phyloP scores from a whole-genome alignment of 768 basidiomycete species.

The Hebeloma cylindrosporum region DNA sequence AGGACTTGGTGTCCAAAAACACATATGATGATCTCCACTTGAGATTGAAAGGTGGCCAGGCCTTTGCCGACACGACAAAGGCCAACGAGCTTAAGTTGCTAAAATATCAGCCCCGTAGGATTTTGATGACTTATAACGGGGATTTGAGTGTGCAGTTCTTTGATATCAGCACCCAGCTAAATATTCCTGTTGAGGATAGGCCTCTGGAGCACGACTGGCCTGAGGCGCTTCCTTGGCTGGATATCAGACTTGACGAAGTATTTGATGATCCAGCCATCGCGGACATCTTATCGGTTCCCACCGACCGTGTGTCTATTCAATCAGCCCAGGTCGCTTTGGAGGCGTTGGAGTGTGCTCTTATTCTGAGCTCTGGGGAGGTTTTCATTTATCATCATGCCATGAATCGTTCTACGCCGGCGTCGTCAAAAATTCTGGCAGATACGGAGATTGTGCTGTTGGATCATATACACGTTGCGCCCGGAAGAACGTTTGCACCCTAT shows the following conservation, averaged over 20 bases:
- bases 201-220: constrained; percentile 64
- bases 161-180: constrained; percentile 71
- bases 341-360: constrained; percentile 57
- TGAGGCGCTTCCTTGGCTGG: constrained; percentile 56
- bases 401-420: constrained; percentile 15
- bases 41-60: constrained; percentile 50
- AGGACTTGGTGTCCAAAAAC: constrained; percentile 34
- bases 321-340: constrained; percentile 52
- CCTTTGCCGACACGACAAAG: constrained; percentile 54
- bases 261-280: constrained; percentile 44
- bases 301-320: constrained; percentile 32
- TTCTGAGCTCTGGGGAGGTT: constrained; percentile 55
- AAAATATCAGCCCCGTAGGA: constrained; percentile 64
- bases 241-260: constrained; percentile 53
- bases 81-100: constrained; percentile 51
- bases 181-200: constrained; percentile 41
- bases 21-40: constrained; percentile 27
- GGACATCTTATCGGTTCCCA: constrained; percentile 22
- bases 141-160: constrained; percentile 70
- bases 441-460: constrained; percentile 54
- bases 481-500: constrained; percentile 56
- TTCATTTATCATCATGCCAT: constrained; percentile 46
- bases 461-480: constrained; percentile 42
- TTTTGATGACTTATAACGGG: constrained; percentile 62
- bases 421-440: constrained; percentile 31